Base-by-base conservation (phyloP, 345 rosid genomes). In the Eucalyptus guilfoylei region DNA sequence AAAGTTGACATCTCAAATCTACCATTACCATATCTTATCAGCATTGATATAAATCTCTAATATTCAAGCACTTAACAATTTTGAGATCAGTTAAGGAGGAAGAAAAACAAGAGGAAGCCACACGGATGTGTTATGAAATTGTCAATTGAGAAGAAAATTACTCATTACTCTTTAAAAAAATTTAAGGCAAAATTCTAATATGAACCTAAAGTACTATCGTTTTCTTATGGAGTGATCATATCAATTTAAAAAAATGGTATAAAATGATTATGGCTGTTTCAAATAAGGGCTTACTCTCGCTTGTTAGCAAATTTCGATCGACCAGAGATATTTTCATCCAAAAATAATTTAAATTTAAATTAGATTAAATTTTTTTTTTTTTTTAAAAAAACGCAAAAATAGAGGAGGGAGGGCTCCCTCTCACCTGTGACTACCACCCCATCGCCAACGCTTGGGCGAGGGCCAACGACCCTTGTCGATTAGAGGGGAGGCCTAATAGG, bases 221-320 rank as follows among this genome's bases (percentile, higher is more conserved):
- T 52, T 52, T 52, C 5, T 19, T 19, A 52, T 52, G 5, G 24
- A 52, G 24, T 19, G 26, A 4, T 52, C 1, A 52, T 52, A 52
- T 52, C 26, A 8, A 52, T 8, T 21, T 52, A 2, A 15, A 52
- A 52, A 52, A 52, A 21, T 8, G 10, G 11, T 52, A 52, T 52
- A 21, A 21, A 52, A 0, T 52, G 26, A 5, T 52, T 52, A 52
- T 21, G 26, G 11, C 5, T 8, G 0, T 21, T 52, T 52, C 2
- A 52, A 52, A 52, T 52, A 52, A 52, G 0, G 0, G 5, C 2
- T 4, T 17, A 4, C 11, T 52, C 2, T 52, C 19, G 4, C 24
- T 21, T 8, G 4, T 52, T 52, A 52, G 58, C 26, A 52, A 21
- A 52, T 21, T 52, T 52, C 5, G 1, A 21, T 52, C 0, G 2